Conservation (phyloP, 352 stramenopile genomes). For the Phytopythium delawarense region DNA sequence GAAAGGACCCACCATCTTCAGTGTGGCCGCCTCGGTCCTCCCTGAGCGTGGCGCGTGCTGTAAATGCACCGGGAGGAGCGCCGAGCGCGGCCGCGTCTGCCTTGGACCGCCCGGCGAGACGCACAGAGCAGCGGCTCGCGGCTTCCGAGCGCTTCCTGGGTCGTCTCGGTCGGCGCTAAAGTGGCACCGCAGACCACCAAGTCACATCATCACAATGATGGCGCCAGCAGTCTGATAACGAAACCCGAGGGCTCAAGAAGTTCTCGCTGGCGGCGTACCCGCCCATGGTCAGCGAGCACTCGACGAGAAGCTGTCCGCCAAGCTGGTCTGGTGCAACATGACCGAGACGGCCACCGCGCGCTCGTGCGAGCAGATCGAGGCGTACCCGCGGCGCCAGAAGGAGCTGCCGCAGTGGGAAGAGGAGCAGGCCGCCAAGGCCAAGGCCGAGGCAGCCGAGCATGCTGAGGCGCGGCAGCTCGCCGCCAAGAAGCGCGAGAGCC, state of each 20-base stretch:
- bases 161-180: no score
- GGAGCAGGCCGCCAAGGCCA: conserved; percentile 31
- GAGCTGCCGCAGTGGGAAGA: conserved; percentile 48
- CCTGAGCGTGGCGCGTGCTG: neutral
- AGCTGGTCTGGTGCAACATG: conserved; percentile 59
- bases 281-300: conserved; percentile 61
- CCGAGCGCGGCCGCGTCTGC: no score
- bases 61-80: neutral
- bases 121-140: no score
- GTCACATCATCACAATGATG: no score
- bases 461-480: conserved; percentile 18
- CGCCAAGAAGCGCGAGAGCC: conserved; percentile 26
- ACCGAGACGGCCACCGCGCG: conserved; percentile 54
- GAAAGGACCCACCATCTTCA: neutral
- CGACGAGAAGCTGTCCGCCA: conserved; percentile 37
- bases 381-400: conserved; percentile 54
- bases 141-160: no score
- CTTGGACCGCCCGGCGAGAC: no score
- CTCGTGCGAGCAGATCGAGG: conserved; percentile 42
- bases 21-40: neutral
- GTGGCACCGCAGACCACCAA: no score
- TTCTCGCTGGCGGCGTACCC: conserved; percentile 49
- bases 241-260: conserved; percentile 17
- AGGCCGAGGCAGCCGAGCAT: conserved; percentile 24
- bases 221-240: no score